A percentile compares a stretch with the other conserved stretches of the same genome.
Conservation (phyloP, 108 stramenopile genomes). For the Asterionellopsis glacialis region DNA sequence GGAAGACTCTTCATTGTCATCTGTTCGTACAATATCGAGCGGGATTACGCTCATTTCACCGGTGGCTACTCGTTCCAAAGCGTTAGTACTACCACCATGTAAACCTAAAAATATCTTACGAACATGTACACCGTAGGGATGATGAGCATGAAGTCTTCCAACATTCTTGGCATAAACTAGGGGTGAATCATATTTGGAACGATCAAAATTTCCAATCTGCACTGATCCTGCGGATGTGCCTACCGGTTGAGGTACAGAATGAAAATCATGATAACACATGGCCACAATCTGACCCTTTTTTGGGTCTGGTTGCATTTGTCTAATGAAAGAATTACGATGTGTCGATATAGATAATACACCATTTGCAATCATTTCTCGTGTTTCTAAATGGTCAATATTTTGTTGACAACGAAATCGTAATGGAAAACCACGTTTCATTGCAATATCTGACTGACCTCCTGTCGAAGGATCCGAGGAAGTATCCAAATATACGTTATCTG, state of each 20-base stretch:
- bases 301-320: constrained; percentile 38
- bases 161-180: constrained; percentile 41
- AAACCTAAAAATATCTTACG: constrained; percentile 52
- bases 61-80: too few relatives aligned
- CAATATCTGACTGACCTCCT: neutral
- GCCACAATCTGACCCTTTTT: constrained; percentile 28
- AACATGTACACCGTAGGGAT: constrained; percentile 27
- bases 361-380: constrained; percentile 34
- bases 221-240: neutral
- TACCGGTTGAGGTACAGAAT: neutral
- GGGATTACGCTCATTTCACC: too few relatives aligned
- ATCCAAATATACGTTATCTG: constrained; percentile 28
- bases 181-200: constrained; percentile 21
- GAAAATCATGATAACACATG: constrained; percentile 22
- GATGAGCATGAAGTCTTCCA: neutral
- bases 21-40: too few relatives aligned
- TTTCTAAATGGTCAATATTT: constrained; percentile 20
- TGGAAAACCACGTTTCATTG: constrained; percentile 31
- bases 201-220: constrained; percentile 37
- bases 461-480: constrained; percentile 23
- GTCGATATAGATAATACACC: constrained; percentile 34
- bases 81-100: constrained; percentile 32
- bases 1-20: constrained; percentile 23
- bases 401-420: constrained; percentile 47
- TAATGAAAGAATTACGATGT: constrained; percentile 34